phyloP scores from a whole-genome alignment of 2,329 filamentous ascomycete genomes.

The Shiraia sp. region DNA sequence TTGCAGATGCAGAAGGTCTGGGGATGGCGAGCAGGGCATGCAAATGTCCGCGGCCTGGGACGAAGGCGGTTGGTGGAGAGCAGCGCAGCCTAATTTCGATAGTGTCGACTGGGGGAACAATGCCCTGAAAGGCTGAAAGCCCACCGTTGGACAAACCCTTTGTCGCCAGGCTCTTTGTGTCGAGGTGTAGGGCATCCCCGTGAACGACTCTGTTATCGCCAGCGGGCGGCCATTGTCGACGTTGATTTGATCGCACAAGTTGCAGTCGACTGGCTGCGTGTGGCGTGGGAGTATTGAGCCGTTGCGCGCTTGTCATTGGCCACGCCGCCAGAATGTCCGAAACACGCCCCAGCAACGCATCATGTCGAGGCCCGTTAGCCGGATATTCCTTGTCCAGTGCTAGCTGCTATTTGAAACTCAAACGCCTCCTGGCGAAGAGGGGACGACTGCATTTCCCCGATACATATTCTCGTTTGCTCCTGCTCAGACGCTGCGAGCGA shows the following conservation, averaged over 20 bases:
- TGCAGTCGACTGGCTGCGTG: neutral
- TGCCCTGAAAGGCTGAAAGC: no score
- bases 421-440: conserved; percentile 15
- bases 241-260: neutral
- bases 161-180: no score
- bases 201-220: conserved; percentile 1
- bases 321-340: conserved; percentile 7
- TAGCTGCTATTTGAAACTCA: conserved; percentile 20
- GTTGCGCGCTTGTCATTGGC: neutral
- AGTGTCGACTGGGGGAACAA: conserved; percentile 8
- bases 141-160: no score
- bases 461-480: conserved; percentile 1
- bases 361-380: conserved; percentile 6
- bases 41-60: neutral
- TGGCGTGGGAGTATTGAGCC: neutral
- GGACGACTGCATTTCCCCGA: conserved; percentile 3
- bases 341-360: conserved; percentile 6
- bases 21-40: neutral
- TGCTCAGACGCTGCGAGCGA: neutral
- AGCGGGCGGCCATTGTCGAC: conserved; percentile 2
- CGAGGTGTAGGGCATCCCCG: neutral
- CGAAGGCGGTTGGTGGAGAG: neutral
- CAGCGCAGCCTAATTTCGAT: conserved; percentile 12
- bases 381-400: conserved; percentile 13
- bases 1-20: neutral